Evolutionary conservation across 345 rosid genomes (phyloP), one percentile per base, ranked within the genome.

Genomic region (Cardamine resedifolia): DNA sequence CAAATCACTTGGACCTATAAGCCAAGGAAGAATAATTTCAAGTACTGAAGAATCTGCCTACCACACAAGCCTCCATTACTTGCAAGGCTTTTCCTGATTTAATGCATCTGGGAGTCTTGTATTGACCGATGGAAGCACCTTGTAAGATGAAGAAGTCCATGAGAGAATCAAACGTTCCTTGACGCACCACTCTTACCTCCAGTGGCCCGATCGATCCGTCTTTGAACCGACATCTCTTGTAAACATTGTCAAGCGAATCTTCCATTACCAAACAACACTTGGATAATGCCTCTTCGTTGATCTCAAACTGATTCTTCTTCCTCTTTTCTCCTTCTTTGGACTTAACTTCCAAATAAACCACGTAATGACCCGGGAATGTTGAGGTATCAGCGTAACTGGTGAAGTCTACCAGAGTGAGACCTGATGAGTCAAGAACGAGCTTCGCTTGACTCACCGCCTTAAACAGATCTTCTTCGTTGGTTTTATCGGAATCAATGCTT

Each of bases 101-200:
- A 72, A 93, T 87, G 83, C 96, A 90, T 71, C 97, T 87, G 3
- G 97, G 94, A 18, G 97, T 90, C 82, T 93, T 93, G 84, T 93
- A 93, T 65, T 93, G 98, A 73, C 90, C 90, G 14, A 82, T 88
- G 1, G 98, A 93, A 49, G 97, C 88, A 7, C 98, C 98, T 66
- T 84, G 87, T 14, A 83, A 79, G 12, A 89, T 84, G 20, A 90
- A 88, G 11, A 81, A 86, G 77, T 93, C 98, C 98, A 90, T 90
- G 28, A 93, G 86, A 2, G 83, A 88, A 67, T 90, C 92, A 66
- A 93, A 93, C 48, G 88, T 75, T 26, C 90, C 94, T 27, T 81
- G 73, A 41, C 59, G 73, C 56, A 90, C 98, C 52, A 90, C 90
- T 69, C 94, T 84, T 55, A 90, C 85, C 85, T 93, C 97, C 7